Evolutionary conservation across 164 flowering plant species (phyloP).

Genomic region (Tinospora cordifolia): DNA sequence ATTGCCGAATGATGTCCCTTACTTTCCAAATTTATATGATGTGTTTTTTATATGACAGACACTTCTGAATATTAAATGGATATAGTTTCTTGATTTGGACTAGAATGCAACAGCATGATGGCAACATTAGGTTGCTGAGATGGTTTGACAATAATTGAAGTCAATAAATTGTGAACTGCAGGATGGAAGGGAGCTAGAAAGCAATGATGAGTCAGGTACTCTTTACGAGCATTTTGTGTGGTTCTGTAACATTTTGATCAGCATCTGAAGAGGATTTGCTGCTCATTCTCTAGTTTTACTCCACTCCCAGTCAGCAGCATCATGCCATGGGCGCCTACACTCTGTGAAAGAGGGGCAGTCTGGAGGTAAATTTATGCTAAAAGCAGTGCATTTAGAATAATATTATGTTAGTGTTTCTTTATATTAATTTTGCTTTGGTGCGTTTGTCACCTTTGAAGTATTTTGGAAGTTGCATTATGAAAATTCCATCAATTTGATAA

Average conservation of each 20-base stretch:
- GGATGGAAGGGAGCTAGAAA: slow-evolving; percentile 70
- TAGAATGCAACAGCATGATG: not conserved
- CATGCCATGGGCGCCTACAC: slow-evolving; percentile 58
- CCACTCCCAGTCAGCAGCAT: slow-evolving; percentile 30
- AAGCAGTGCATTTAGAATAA: too few species aligned
- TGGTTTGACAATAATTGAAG: not conserved
- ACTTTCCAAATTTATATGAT: too few species aligned
- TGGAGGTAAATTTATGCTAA: slow-evolving; percentile 40
- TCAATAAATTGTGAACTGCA: slow-evolving; percentile 44
- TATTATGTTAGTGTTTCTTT: too few species aligned
- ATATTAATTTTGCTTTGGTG: too few species aligned
- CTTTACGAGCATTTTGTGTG: slow-evolving; percentile 49
- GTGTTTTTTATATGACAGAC: too few species aligned
- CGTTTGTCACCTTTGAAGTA: too few species aligned
- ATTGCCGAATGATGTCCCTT: too few species aligned
- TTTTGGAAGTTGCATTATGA: too few species aligned
- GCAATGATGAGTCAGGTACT: slow-evolving; percentile 48
- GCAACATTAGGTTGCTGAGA: not conserved
- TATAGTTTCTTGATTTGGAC: not conserved
- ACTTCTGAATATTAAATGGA: not conserved
- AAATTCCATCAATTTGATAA: too few species aligned
- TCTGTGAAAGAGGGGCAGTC: slow-evolving; percentile 51
- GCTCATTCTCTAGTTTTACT: slow-evolving; percentile 27
- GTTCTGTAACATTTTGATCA: slow-evolving; percentile 37
- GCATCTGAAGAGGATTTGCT: slow-evolving; percentile 33